phyloP scores from a whole-genome alignment of 306 rosid genomes.

The Styphnolobium japonicum region DNA sequence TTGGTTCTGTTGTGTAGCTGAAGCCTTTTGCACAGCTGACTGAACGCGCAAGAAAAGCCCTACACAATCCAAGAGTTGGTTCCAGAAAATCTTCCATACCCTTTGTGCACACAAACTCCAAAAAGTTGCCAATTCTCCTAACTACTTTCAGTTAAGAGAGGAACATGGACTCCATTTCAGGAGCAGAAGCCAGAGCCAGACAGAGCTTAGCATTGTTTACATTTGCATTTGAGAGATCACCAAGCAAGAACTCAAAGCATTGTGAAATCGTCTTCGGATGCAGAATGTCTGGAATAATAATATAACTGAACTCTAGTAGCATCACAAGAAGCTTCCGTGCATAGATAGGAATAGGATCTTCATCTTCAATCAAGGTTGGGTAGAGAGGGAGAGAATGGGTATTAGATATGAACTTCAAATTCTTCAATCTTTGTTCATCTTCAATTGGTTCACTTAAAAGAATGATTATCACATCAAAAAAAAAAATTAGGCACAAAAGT shows the following conservation, averaged over 20 bases:
- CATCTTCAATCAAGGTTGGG: slow-evolving; percentile 88
- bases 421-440: slow-evolving; percentile 63
- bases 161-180: slow-evolving; percentile 90
- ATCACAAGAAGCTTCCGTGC: slow-evolving; percentile 99
- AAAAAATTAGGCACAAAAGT: slow-evolving; percentile 84
- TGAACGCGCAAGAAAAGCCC: slow-evolving; percentile 85
- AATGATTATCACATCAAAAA: slow-evolving; percentile 77
- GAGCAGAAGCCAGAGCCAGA: slow-evolving; percentile 88
- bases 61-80: slow-evolving; percentile 85
- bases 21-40: slow-evolving; percentile 60
- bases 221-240: slow-evolving; percentile 90
- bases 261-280: slow-evolving; percentile 88
- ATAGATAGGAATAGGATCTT: slow-evolving; percentile 91
- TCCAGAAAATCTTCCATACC: slow-evolving; percentile 93
- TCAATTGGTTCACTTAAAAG: slow-evolving; percentile 72
- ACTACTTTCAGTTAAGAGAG: slow-evolving; percentile 92
- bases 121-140: slow-evolving; percentile 80
- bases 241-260: slow-evolving; percentile 94
- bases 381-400: slow-evolving; percentile 84
- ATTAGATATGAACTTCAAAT: slow-evolving; percentile 68
- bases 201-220: slow-evolving; percentile 82
- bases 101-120: slow-evolving; percentile 81
- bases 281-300: slow-evolving; percentile 79
- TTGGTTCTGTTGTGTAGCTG: slow-evolving; percentile 53
- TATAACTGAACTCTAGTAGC: slow-evolving; percentile 70